Percentiles rank a stretch among this genome's conserved stretches.
Evolutionary conservation across 441 rosid species (phyloP).

Genomic region (Mallotus japonicus): DNA sequence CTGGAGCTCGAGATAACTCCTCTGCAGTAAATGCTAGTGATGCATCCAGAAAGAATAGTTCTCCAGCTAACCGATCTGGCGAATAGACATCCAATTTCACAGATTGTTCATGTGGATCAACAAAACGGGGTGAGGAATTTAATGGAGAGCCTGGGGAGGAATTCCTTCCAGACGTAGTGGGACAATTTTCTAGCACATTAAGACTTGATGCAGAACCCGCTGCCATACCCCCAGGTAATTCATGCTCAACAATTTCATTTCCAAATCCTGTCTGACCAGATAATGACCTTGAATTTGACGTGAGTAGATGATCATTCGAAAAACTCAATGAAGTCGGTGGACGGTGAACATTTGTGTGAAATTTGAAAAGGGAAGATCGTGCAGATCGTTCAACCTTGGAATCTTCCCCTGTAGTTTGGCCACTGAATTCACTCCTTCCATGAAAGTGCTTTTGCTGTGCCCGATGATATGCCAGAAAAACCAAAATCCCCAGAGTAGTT

Average conservation of each 20-base stretch:
- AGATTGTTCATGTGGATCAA: conserved; percentile 53
- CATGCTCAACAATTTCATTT: conserved; percentile 65
- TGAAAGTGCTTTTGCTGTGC: conserved; percentile 61
- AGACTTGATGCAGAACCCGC: conserved; percentile 44
- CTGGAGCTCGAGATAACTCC: conserved; percentile 92
- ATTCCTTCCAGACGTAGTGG: conserved; percentile 64
- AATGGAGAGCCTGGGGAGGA: conserved; percentile 77
- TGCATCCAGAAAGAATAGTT: conserved; percentile 70
- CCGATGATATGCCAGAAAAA: conserved; percentile 69
- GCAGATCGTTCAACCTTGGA: conserved; percentile 58
- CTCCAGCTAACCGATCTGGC: conserved; percentile 93
- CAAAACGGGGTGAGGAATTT: conserved; percentile 74
- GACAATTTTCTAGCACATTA: conserved; percentile 55
- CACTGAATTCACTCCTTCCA: conserved; percentile 53
- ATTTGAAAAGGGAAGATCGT: conserved; percentile 64
- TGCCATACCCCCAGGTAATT: conserved; percentile 32
- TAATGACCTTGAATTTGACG: conserved; percentile 73
- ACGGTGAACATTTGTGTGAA: conserved; percentile 53
- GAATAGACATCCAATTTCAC: conserved; percentile 77
- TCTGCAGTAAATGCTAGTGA: conserved; percentile 80
- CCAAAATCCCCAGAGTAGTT: conserved; percentile 64
- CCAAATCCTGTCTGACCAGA: conserved; percentile 56
- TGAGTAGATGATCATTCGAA: conserved; percentile 86
- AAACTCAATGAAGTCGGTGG: conserved; percentile 70
- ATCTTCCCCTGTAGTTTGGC: conserved; percentile 46